Base-by-base conservation (phyloP, 352 stramenopile genomes). In the Phytophthora cactorum region DNA sequence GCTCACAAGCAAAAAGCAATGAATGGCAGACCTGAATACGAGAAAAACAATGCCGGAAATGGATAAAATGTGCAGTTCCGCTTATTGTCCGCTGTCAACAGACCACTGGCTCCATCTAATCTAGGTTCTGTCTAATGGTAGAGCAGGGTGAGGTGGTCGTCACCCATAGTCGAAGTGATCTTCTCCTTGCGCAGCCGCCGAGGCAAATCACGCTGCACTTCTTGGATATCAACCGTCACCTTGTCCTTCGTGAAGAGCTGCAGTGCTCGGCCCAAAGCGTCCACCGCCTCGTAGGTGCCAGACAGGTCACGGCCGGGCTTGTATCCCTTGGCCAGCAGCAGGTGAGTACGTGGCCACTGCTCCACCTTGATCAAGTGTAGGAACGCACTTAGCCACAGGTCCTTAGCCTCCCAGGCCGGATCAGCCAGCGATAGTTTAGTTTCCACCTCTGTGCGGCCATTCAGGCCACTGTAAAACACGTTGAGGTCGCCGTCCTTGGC, bases 291-390 rank as follows among this genome's bases (percentile, higher is more conserved):
- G 15, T 86, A 79, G 2, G 76, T 88, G 4, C 70, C 82, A 0
- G 68, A 58, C 58, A 81, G 57, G 29, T 89, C 67, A 43, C 77
- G 80, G 27, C 84, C 80, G 3, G 84, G 84, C 12, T 80, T 79
- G 75, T 92, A 89, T 39, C 81, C 84, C 51, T 92, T 92, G 31
- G 72, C 70, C 14, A 90, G 61, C 54, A 92, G 51, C 50, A 90
- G 51, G 41, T 88, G 76, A n/a, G 74, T 82, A 46, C 54, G 44
- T 39, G 77, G 75, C 51, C 74, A 70, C 39, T 83, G 74, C 58
- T 90, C 81, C 31, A 88, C 69, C 51, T 79, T 75, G 36, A 88
- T 63, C 25, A 87, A 67, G 36, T 89, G 81, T 60, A 92, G 63
- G 17, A 92, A 55, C 0, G 63, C 67, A 4, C 66, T 64, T n/a